These are phyloP conservation scores for Actinomucor elegans DNA, from an alignment of 371 early-diverging fungal genomes.

Conservation along the genomic window DNA sequence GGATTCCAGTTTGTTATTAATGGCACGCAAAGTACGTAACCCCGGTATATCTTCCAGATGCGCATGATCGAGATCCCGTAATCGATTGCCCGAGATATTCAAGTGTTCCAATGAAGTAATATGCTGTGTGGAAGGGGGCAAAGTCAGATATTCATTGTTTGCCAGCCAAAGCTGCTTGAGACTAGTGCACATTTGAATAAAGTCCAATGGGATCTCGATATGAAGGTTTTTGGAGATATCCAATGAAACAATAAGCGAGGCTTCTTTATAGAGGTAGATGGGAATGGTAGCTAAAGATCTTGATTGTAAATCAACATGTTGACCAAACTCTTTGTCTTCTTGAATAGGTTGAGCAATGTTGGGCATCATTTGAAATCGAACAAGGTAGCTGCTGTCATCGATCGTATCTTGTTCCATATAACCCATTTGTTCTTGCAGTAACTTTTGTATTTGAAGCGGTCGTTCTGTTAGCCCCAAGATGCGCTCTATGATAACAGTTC, in stretches of 20 bases:
- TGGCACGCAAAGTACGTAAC: slow-evolving; percentile 64
- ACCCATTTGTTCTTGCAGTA: slow-evolving; percentile 73
- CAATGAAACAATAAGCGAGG: slow-evolving; percentile 64
- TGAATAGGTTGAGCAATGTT: slow-evolving; percentile 51
- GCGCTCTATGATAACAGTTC: slow-evolving; percentile 66
- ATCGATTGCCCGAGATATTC: slow-evolving; percentile 78
- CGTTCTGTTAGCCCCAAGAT: slow-evolving; percentile 65
- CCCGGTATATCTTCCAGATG: slow-evolving; percentile 62
- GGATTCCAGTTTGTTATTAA: slow-evolving; percentile 73
- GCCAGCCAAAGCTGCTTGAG: slow-evolving; percentile 69
- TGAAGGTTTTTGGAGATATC: slow-evolving; percentile 75
- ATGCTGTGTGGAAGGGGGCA: slow-evolving; percentile 64
- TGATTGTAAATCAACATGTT: slow-evolving; percentile 67
- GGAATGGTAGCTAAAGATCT: slow-evolving; percentile 77
- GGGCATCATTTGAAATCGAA: slow-evolving; percentile 76
- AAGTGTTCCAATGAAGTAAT: slow-evolving; percentile 63
- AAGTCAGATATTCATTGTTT: slow-evolving; percentile 62
- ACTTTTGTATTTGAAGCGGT: slow-evolving; percentile 72
- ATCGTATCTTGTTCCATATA: slow-evolving; percentile 78
- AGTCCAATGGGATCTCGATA: slow-evolving; percentile 75
- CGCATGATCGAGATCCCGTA: slow-evolving; percentile 65
- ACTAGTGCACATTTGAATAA: slow-evolving; percentile 68
- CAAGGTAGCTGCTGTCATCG: slow-evolving; percentile 74
- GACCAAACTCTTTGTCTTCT: slow-evolving; percentile 39
- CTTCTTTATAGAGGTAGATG: slow-evolving; percentile 69